Evolutionary conservation across 768 basidiomycete species (phyloP).

Genomic region (Termitomyces sp.): DNA sequence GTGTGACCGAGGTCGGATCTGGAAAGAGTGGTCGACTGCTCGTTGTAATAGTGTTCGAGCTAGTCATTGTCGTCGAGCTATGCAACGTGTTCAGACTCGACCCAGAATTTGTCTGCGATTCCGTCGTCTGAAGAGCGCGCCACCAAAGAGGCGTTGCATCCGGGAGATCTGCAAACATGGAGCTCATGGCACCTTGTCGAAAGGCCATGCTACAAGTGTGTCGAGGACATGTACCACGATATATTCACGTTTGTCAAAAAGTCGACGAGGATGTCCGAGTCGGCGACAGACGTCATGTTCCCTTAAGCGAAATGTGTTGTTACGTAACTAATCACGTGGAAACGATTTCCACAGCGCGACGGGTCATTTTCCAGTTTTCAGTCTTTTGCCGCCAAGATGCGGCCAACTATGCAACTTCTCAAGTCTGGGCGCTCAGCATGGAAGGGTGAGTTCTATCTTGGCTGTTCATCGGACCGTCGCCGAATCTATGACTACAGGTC

Average conservation of each 20-base stretch:
- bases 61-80: neutral
- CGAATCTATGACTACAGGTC: constrained; percentile 45
- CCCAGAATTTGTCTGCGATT: neutral
- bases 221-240: neutral
- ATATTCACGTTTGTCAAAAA: neutral
- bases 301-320: neutral
- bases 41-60: neutral
- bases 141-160: neutral
- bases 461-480: neutral
- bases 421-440: constrained; percentile 74
- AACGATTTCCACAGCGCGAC: neutral
- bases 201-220: neutral
- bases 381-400: constrained; percentile 35
- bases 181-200: neutral
- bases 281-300: constrained; percentile 7
- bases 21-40: constrained; percentile 19
- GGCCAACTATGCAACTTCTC: constrained; percentile 50
- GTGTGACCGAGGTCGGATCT: constrained; percentile 18
- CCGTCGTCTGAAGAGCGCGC: constrained; percentile 4
- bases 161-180: neutral
- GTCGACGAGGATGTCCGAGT: neutral
- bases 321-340: constrained; percentile 1
- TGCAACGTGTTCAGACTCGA: neutral
- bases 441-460: constrained; percentile 50
- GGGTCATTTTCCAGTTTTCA: neutral